phyloP scores from a whole-genome alignment of 129 eudicot species.

The Silybum marianum region DNA sequence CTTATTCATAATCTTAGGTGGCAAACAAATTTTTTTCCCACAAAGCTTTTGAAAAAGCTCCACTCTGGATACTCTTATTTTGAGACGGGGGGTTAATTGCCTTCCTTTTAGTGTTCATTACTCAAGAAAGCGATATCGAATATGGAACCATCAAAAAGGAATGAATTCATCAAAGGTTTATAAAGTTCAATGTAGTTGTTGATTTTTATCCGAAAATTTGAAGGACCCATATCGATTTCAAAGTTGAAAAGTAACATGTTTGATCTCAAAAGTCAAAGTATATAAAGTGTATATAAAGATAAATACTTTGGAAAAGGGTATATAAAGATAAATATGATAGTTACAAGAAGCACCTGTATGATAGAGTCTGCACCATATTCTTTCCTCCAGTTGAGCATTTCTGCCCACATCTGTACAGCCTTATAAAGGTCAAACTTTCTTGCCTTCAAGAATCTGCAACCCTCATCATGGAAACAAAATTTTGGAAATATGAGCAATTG shows the following conservation, averaged over 20 bases:
- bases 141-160: not conserved
- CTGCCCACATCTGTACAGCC: constrained; percentile 83
- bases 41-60: not conserved
- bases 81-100: not conserved
- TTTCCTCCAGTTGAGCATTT: constrained; percentile 95
- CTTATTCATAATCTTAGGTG: not conserved
- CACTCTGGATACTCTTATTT: not conserved
- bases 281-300: not conserved
- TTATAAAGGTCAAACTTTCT: constrained; percentile 85
- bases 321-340: not conserved
- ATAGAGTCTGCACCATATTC: constrained; percentile 78
- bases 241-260: not conserved
- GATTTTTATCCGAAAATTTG: not conserved
- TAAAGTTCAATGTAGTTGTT: not conserved
- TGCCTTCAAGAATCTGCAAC: constrained; percentile 86
- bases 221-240: not conserved
- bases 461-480: not conserved
- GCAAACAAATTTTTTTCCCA: not conserved
- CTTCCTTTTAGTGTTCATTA: not conserved
- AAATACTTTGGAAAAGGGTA: not conserved
- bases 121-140: not conserved
- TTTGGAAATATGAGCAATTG: not conserved
- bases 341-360: constrained; percentile 49
- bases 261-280: not conserved
- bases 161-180: not conserved